Conservation (phyloP, 176 grass and related monocot genomes). For the Hyparrhenia diplandra region DNA sequence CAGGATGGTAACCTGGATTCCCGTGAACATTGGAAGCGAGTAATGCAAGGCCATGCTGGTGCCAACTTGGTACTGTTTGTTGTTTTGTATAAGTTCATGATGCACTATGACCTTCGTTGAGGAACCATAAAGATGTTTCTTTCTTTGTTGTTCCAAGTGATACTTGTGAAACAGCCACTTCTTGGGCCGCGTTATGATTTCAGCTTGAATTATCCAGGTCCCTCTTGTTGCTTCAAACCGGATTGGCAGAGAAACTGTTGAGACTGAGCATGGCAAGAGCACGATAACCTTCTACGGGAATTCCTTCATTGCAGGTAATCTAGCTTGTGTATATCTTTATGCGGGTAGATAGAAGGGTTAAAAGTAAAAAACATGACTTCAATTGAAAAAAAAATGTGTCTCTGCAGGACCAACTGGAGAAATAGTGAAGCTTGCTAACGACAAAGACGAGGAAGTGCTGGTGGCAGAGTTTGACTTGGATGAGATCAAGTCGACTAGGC, state of each 20-base stretch:
- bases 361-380: background rate
- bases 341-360: background rate
- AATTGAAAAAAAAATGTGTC: background rate
- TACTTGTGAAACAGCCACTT: background rate
- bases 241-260: constrained; percentile 78
- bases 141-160: background rate
- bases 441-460: constrained; percentile 77
- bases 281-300: constrained; percentile 79
- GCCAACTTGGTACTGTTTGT: constrained; percentile 74
- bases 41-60: constrained; percentile 97
- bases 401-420: constrained; percentile 73
- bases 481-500: constrained; percentile 63
- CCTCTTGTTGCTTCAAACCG: constrained; percentile 87
- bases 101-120: background rate
- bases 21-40: constrained; percentile 85
- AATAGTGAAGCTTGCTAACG: constrained; percentile 73
- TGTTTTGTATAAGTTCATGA: background rate
- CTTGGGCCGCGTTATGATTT: background rate
- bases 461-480: constrained; percentile 81
- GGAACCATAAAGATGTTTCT: background rate
- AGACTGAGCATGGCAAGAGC: constrained; percentile 87
- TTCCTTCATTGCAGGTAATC: constrained; percentile 81
- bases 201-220: constrained; percentile 49
- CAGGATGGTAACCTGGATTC: constrained; percentile 78
- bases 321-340: background rate